Base-by-base conservation (phyloP, 73 alveolate genomes). In the Stentor coeruleus region DNA sequence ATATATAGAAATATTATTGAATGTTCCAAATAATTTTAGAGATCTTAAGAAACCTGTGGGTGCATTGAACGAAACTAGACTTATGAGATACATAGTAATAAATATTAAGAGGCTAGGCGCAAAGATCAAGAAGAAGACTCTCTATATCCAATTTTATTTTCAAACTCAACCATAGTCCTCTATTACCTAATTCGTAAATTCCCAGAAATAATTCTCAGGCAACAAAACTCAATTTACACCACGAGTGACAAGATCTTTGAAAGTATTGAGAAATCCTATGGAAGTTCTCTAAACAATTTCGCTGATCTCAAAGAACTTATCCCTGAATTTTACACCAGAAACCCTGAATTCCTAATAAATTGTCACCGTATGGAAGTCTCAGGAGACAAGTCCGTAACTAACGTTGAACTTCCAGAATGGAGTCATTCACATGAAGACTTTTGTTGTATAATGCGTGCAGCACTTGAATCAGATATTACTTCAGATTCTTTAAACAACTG, bases 101-200 rank as follows among this genome's bases (percentile, higher is more conserved):
- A 84, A 39, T 3, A 82, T 38, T 73, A 84, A 82, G 49, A 86
- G 76, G 84, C 89, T 82, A 3, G 59, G 59, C 66, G 91, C 3
- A 94, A 90, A 49, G 93, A 91, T 79, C 59, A 87, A n/a, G 83
- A 81, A 37, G 88, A 81, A 40, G 89, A 83, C 85, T 96, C 95
- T 88, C 93, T 98, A 41, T 98, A 98, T 88, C 99, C 99, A 35
- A 95, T 99, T 0, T 99, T 96, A 87, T 98, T 97, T 89, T 95
- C 99, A 38, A 97, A 98, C 35, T 99, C 99, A 1, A 98, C 99
- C 0, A 96, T 96, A 86, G 99, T 96, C 0, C 94, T 97, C 31
- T 98, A 98, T 1, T 97, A 95, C 87, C 86, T 96, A 55, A 97
- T 97, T 14, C 86, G 99, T 82, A 59, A 91, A 38, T 79, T 87